phyloP scores from a whole-genome alignment of 2,329 filamentous ascomycete genomes.

The Hypoxylon sp. region DNA sequence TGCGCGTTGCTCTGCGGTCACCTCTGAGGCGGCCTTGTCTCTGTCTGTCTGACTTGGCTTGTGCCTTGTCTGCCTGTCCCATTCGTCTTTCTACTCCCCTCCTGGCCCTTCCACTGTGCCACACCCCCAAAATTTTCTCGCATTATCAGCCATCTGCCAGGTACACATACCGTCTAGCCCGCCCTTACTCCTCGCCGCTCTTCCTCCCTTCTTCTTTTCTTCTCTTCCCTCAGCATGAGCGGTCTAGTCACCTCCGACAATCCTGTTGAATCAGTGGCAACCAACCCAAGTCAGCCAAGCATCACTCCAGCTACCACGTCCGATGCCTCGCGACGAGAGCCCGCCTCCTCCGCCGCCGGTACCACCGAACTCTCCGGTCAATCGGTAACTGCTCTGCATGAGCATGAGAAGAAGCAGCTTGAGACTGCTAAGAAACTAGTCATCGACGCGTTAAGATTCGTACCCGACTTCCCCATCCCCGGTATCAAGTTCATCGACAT shows the following conservation, averaged over 20 bases:
- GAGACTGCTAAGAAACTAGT: conserved; percentile 61
- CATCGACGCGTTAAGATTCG: conserved; percentile 81
- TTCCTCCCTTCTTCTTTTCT: conserved; percentile 48
- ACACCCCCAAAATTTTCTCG: conserved; percentile 52
- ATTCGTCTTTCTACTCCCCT: conserved; percentile 48
- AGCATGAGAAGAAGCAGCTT: conserved; percentile 51
- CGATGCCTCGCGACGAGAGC: conserved; percentile 74
- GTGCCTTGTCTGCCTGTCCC: conserved; percentile 47
- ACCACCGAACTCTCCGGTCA: conserved; percentile 75
- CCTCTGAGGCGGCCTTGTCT: conserved; percentile 50
- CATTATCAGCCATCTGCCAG: conserved; percentile 48
- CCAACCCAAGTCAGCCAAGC: conserved; percentile 52
- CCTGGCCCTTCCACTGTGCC: conserved; percentile 50
- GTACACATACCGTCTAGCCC: conserved; percentile 50
- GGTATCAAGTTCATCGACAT: conserved; percentile 99
- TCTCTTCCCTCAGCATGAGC: conserved; percentile 55
- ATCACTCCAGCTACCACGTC: conserved; percentile 55
- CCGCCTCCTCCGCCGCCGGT: conserved; percentile 72
- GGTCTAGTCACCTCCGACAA: conserved; percentile 53
- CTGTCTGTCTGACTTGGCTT: conserved; percentile 50
- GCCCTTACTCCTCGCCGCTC: conserved; percentile 48
- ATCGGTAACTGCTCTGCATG: conserved; percentile 66
- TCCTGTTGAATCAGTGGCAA: conserved; percentile 55
- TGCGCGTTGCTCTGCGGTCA: conserved; percentile 49
- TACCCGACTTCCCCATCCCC: conserved; percentile 89